These are phyloP conservation scores for Xylaria castorea DNA, from an alignment of 495 filamentous ascomycete genomes.

Conservation along the genomic window DNA sequence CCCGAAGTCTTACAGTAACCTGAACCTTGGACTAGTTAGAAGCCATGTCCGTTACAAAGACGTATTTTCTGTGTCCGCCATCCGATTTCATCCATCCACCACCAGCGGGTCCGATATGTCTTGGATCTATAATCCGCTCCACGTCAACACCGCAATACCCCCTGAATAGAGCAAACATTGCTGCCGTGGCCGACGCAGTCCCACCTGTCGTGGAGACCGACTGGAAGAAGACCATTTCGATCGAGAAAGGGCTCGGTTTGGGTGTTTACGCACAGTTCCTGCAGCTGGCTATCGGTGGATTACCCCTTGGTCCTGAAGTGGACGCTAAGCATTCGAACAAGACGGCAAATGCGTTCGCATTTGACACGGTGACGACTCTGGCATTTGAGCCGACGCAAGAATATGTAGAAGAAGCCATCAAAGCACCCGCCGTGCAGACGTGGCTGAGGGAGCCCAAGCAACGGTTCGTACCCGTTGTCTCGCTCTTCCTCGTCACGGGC, in stretches of 20 bases:
- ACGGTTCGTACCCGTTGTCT: not conserved
- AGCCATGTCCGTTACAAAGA: conserved; percentile 8
- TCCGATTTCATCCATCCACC: conserved; percentile 45
- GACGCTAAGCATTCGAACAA: conserved; percentile 31
- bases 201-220: conserved; percentile 43
- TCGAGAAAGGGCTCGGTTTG: conserved; percentile 33
- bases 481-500: conserved; percentile 12
- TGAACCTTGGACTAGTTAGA: no score
- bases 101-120: conserved; percentile 41
- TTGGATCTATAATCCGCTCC: conserved; percentile 46
- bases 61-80: conserved; percentile 32
- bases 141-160: conserved; percentile 42
- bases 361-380: conserved; percentile 5
- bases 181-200: conserved; percentile 37
- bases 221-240: conserved; percentile 32
- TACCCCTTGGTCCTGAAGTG: conserved; percentile 23
- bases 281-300: conserved; percentile 39
- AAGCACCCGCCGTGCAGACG: not conserved
- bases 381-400: not conserved
- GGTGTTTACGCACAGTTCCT: conserved; percentile 47
- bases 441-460: conserved; percentile 1
- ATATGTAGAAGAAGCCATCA: not conserved
- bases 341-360: not conserved
- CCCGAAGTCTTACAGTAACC: no score
- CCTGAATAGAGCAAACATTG: conserved; percentile 30